Evolutionary conservation across 2,329 filamentous ascomycete species (phyloP), one percentile per base, ranked within the genome.

Genomic region (Coniochaeta sp.): DNA sequence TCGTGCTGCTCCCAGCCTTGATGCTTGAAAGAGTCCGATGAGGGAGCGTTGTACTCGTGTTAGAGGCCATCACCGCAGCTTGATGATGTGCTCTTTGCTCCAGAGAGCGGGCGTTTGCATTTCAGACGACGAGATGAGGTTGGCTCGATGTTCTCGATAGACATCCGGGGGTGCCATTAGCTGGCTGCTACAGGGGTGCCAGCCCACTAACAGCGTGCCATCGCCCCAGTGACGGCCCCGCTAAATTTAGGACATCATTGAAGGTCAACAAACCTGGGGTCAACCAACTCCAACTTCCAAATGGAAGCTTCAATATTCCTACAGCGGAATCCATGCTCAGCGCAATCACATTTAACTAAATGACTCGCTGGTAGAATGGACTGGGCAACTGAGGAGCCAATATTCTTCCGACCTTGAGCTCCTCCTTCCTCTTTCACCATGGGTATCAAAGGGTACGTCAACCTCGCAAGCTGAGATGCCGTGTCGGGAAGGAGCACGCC

Each of bases 361-460:
- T 30, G 12, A 19, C 2, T 22, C 34, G 52, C 22, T 24, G 42
- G 42, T 22, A 47, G 19, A 8, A 47, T 47, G 42, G 42, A 12
- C 14, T 12, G 24, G 47, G 26, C 2, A 5, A 17, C 24, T 17
- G 12, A 3, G 14, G 4, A 28, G 22, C 24, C 22, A 30, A 12
- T 30, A 47, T 38, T 40, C 55, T 28, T 57, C 2, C n/a, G 6
- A 34, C 17, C 38, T 19, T 44, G 34, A 34, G 55, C 55, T 44
- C 12, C 14, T 36, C 5, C 16, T 19, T 26, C 28, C 22, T 12
- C 2, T 34, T 42, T 57, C 63, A 65, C 63, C 16, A 88, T 88
- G 85, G 85, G 85, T n/a, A 88, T 88, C 71, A 86, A 85, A 76
- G 84, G 84, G 84, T 86, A 71, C 17, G 47, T 16, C 7, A 14